Percentiles rank a stretch among this genome's conserved stretches.
phyloP scores from a whole-genome alignment of 176 grass and related monocot genomes.

The Musa beccarii region DNA sequence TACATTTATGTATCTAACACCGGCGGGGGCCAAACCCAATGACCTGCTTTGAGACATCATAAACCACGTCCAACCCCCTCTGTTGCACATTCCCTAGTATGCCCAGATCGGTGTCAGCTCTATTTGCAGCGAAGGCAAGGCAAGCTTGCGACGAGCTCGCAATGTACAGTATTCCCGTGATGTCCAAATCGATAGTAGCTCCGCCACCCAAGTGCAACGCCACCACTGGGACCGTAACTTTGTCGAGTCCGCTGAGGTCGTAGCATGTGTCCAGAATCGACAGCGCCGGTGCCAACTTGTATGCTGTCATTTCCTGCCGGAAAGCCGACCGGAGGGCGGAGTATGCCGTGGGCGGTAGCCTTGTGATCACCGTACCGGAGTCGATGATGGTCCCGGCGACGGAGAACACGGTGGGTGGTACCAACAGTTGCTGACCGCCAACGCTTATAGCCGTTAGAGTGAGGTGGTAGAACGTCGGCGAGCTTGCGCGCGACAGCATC shows the following conservation, averaged over 20 bases:
- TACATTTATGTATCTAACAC: constrained; percentile 12
- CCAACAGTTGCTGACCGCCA: constrained; percentile 20
- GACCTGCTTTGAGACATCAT: constrained; percentile 44
- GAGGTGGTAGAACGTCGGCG: constrained; percentile 73
- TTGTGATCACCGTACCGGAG: constrained; percentile 84
- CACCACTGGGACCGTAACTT: constrained; percentile 29
- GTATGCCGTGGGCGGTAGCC: constrained; percentile 62
- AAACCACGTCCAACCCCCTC: constrained; percentile 48
- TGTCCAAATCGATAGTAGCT: constrained; percentile 34
- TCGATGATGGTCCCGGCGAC: constrained; percentile 49
- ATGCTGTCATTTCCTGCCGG: constrained; percentile 28
- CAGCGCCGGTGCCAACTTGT: constrained; percentile 24
- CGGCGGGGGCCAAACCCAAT: constrained; percentile 46
- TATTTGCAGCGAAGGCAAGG: constrained; percentile 55
- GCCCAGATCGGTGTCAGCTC: constrained; percentile 8
- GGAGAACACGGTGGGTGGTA: constrained; percentile 38
- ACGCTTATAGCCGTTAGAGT: constrained; percentile 43
- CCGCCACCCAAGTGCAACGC: constrained; percentile 40
- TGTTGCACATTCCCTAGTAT: constrained; percentile 81
- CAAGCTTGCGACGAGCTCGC: constrained; percentile 39
- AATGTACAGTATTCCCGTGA: constrained; percentile 47
- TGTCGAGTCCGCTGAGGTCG: constrained; percentile 28
- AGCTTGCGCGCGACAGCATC: constrained; percentile 25
- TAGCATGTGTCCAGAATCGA: constrained; percentile 57
- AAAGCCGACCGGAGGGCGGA: constrained; percentile 38